Conservation (phyloP, 2,329 filamentous ascomycete genomes). For the Colletotrichum sp. region DNA sequence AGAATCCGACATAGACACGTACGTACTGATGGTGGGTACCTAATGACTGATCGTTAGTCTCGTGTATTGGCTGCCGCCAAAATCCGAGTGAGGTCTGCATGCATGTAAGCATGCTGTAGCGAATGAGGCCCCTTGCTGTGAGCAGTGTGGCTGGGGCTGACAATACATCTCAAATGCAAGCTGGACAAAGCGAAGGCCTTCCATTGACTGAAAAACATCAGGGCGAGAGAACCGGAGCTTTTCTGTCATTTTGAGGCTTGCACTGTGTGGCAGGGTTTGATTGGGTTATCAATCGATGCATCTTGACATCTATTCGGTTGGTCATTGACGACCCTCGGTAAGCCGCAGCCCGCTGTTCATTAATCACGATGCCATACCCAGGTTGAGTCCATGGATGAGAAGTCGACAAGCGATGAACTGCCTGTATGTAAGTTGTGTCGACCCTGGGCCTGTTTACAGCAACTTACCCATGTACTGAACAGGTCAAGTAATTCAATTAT, state of each 20-base stretch:
- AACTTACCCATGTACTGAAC: too few relatives aligned
- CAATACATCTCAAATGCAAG: not conserved
- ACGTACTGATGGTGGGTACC: not conserved
- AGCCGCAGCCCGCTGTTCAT: rapidly evolving
- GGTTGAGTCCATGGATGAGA: not conserved
- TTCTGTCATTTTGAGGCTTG: not conserved
- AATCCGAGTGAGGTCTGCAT: not conserved
- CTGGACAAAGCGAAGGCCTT: rapidly evolving
- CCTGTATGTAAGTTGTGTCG: not conserved
- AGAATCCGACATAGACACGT: not conserved
- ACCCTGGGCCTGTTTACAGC: too few relatives aligned
- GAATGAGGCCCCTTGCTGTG: rapidly evolving
- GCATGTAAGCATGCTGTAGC: not conserved
- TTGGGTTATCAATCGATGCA: not conserved
- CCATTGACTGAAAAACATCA: rapidly evolving
- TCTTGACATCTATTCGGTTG: not conserved
- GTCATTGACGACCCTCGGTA: not conserved
- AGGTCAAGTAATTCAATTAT: too few relatives aligned
- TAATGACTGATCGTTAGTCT: not conserved
- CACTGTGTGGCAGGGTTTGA: rapidly evolving
- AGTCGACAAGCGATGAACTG: not conserved
- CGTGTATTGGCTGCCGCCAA: not conserved
- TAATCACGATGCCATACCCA: not conserved
- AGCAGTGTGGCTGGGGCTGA: not conserved
- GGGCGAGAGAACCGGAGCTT: rapidly evolving